Base-by-base conservation (phyloP, 2,329 filamentous ascomycete genomes). In the Ustulina deusta region DNA sequence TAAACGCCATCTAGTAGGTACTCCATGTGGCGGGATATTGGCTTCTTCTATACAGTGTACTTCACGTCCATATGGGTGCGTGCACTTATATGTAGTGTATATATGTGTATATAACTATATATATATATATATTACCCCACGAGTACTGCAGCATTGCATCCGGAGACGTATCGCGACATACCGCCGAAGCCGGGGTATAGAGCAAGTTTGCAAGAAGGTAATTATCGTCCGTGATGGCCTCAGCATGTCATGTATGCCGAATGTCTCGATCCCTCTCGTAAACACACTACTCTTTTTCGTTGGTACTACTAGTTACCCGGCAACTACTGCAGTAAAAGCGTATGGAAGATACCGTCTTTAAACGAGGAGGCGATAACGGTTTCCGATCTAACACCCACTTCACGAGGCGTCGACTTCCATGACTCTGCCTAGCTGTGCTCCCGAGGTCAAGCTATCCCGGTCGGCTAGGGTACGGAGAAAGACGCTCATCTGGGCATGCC, bases 401-500 rank as follows among this genome's bases (percentile, higher is more conserved):
- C 57, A 65, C 61, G 65, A 68, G 34, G 36, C 42, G 32, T 27
- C 10, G 15, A 17, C 38, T 38, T 17, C 52, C 42, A 36, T 29
- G n/a, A 48, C 20, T 7, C 20, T 56, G 6, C 22, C 20, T 25
- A 62, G 51, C 17, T 27, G 51, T 20, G 22, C 42, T 56, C 20
- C 48, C 54, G 32, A 40, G 55, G 36, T 51, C 63, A 51, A 52
- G 38, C 42, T 29, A 13, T 44, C 34, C 36, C 27, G n/a, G 20
- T 44, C 17, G n/a, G 40, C 48, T 27, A 36, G 65, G 27, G 54
- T 15, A n/a, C 66, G 62, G 66, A 65, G 62, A 58, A 42, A 49
- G 54, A 65, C 65, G 32, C 66, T 58, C 20, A 38, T 65, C 57
- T 62, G 40, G 58, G 58, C 29, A 22, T 52, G 66, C 66, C 66